Evolutionary conservation across 257 asterid species (phyloP).

Genomic region (Gentiana dahurica): DNA sequence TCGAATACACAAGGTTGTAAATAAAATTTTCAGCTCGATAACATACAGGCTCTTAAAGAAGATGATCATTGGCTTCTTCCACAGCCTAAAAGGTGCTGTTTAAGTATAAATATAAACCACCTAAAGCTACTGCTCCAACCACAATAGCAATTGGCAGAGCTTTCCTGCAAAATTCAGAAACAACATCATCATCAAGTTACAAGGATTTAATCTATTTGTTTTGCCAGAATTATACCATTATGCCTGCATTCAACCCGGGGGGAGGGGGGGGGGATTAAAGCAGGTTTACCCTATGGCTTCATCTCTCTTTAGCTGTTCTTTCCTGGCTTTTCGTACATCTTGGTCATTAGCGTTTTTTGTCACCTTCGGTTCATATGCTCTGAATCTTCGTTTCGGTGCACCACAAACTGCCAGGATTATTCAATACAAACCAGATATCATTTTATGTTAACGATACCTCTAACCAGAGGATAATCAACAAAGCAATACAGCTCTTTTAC

Average conservation of each 20-base stretch:
- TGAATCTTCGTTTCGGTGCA: conserved; percentile 92
- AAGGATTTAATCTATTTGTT: not conserved
- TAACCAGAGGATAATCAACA: not conserved
- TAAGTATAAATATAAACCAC: conserved; percentile 58
- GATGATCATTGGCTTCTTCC: not conserved
- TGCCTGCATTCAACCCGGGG: too few species aligned
- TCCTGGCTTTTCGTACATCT: conserved; percentile 71
- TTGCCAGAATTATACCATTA: too few species aligned
- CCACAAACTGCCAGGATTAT: conserved; percentile 60
- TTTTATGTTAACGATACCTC: too few species aligned
- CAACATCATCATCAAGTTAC: not conserved
- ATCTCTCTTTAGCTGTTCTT: conserved; percentile 59
- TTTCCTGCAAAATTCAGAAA: conserved; percentile 32
- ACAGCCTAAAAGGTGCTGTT: conserved; percentile 35
- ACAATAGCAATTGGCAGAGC: conserved; percentile 75
- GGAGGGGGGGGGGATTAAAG: not conserved
- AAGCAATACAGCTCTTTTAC: too few species aligned
- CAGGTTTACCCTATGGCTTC: conserved; percentile 65
- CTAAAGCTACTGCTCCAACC: conserved; percentile 67
- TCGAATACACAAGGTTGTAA: too few species aligned
- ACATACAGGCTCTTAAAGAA: too few species aligned
- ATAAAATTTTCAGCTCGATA: too few species aligned
- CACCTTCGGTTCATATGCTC: conserved; percentile 53
- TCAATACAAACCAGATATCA: too few species aligned
- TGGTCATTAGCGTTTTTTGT: conserved; percentile 52